A percentile compares a stretch with the other conserved stretches of the same genome.
These are phyloP conservation scores for Cercospora beticola DNA, from an alignment of 2,329 filamentous ascomycete species.

Conservation along the genomic window DNA sequence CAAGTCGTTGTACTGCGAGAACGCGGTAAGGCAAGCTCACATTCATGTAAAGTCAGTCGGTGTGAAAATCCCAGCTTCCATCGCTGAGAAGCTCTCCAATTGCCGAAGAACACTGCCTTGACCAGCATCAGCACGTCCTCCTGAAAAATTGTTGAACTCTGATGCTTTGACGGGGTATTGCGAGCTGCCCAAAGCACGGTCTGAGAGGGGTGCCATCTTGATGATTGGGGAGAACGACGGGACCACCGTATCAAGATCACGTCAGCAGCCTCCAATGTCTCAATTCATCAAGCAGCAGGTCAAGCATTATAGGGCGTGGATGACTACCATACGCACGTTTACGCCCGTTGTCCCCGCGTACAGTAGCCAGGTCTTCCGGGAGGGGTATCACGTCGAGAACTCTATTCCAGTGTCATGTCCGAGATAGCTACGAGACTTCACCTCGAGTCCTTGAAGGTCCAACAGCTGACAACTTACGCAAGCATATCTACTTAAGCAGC, in stretches of 20 bases:
- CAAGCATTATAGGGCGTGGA: not conserved
- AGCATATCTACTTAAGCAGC: not conserved
- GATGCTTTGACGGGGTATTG: not conserved
- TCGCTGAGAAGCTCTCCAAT: not conserved
- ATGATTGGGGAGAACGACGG: not conserved
- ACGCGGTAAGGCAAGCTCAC: not conserved
- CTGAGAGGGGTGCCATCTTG: too few species aligned
- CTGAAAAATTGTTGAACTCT: not conserved
- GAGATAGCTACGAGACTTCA: not conserved
- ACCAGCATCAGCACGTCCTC: not conserved
- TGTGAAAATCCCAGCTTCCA: not conserved
- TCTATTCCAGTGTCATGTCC: conserved; percentile 1
- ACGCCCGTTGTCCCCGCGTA: not conserved
- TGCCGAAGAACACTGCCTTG: not conserved
- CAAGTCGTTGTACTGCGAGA: not conserved
- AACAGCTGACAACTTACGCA: not conserved
- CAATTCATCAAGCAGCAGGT: not conserved
- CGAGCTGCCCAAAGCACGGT: too few species aligned
- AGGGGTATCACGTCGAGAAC: not conserved
- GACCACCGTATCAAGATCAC: not conserved
- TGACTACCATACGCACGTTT: not conserved
- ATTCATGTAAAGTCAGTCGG: not conserved
- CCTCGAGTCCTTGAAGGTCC: not conserved
- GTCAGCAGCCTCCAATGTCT: not conserved
- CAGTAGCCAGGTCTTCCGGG: not conserved